Base-by-base conservation (phyloP, 768 basidiomycete species). In the Naganishia friedmannii region DNA sequence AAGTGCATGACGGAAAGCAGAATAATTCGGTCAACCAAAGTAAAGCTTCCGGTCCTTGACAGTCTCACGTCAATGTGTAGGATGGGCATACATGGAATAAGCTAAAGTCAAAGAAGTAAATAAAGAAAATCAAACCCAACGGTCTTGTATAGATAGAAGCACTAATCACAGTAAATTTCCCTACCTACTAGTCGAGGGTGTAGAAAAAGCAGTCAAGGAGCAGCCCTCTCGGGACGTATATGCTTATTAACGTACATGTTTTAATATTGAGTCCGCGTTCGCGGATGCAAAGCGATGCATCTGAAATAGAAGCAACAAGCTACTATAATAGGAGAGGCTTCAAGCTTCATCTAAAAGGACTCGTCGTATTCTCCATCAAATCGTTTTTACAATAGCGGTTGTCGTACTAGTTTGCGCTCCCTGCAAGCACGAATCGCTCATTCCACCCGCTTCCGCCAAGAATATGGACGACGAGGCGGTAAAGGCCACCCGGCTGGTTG, bases 81-180 rank as follows among this genome's bases (percentile, higher is more conserved):
- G 60, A 57, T 56, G 67, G 55, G 39, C 31, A 28, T 29, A 54
- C 55, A 60, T 56, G 57, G 31, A 48, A 68, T 32, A 34, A 66
- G 57, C 29, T 42, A 53, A 42, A 23, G 21, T 29, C 57, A 48
- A 55, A 45, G 42, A 45, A 68, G 19, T 21, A 29, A 57, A 46
- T 17, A 5, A 42, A 54, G 28, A 23, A 15, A 54, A 67, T 28
- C 32, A 32, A 66, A 66, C n/a, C n/a, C 65, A 54, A 66, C 19
- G 53, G 48, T 31, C 60, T 63, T 63, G 60, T 63, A 63, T 45
- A 63, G 23, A 63, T 63, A 63, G 60, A 63, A 58, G 32, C 29
- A 34, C 4, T 7, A 34, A 48, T 15, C 31, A 28, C 23, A 66
- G 51, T 39, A 6, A n/a, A 66, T 53, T 45, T 15, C 21, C 13